Percentiles rank a stretch among this genome's conserved stretches.
Conservation (phyloP, 768 basidiomycete species). For the Russula brevipes region DNA sequence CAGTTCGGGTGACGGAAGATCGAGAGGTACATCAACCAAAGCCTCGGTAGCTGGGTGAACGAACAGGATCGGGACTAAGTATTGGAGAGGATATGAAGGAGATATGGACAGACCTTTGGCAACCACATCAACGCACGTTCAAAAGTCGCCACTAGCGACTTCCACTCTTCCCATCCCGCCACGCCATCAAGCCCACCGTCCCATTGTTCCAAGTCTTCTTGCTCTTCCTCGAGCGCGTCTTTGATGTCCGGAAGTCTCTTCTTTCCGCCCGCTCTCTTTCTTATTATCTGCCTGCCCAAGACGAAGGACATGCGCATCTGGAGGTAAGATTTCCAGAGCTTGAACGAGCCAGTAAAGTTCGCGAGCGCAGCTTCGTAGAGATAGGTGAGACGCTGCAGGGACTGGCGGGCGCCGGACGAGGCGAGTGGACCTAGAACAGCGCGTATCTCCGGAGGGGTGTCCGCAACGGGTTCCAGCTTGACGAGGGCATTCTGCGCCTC, state of each 20-base stretch:
- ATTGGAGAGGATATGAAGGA: slow-evolving; percentile 1
- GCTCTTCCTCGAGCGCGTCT: slow-evolving; percentile 82
- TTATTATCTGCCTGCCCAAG: slow-evolving; percentile 64
- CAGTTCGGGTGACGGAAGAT: slow-evolving; percentile 87
- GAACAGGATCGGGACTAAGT: neutral
- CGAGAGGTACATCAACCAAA: slow-evolving; percentile 93
- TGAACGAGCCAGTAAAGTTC: slow-evolving; percentile 87
- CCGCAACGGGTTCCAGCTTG: slow-evolving; percentile 49
- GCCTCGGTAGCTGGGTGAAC: slow-evolving; percentile 66
- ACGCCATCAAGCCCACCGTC: slow-evolving; percentile 79
- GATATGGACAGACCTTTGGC: slow-evolving; percentile 58
- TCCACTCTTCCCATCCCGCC: slow-evolving; percentile 98
- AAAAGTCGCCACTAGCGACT: slow-evolving; percentile 74
- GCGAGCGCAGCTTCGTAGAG: slow-evolving; percentile 90
- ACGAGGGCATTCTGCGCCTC: slow-evolving; percentile 56
- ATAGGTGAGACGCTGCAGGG: slow-evolving; percentile 79
- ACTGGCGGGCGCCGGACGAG: slow-evolving; percentile 62
- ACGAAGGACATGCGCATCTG: slow-evolving; percentile 80
- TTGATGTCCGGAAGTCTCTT: slow-evolving; percentile 92
- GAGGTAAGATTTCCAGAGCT: slow-evolving; percentile 93
- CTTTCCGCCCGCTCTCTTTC: slow-evolving; percentile 77
- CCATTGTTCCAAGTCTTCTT: slow-evolving; percentile 78
- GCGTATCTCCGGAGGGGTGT: slow-evolving; percentile 46
- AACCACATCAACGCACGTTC: slow-evolving; percentile 95
- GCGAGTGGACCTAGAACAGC: slow-evolving; percentile 75